Conservation (phyloP, 257 asterid species). For the Rehmannia glutinosa region DNA sequence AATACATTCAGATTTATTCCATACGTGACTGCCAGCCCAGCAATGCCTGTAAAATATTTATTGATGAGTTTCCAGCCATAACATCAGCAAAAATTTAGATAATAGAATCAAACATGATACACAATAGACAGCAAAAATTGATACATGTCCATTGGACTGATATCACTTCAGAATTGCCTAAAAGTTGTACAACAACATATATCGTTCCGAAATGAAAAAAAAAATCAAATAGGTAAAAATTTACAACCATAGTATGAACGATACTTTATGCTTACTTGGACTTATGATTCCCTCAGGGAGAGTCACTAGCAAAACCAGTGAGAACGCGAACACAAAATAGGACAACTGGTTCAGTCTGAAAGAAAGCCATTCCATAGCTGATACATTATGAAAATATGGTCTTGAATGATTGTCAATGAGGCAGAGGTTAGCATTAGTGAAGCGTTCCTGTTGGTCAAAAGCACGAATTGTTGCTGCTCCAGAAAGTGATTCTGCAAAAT, state of each 20-base stretch:
- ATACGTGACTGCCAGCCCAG: constrained; percentile 91
- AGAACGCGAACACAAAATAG: constrained; percentile 83
- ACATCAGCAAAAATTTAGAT: no score
- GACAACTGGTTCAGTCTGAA: constrained; percentile 82
- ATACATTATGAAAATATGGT: constrained; percentile 85
- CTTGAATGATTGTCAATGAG: constrained; percentile 86
- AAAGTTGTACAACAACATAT: no score
- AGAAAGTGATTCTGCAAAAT: constrained; percentile 86
- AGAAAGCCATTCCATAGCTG: constrained; percentile 96
- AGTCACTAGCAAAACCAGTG: constrained; percentile 74
- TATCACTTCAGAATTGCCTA: no score
- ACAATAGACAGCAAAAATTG: no score
- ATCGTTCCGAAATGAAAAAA: no score
- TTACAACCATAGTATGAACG: no score
- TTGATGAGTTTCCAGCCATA: no score
- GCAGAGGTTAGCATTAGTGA: constrained; percentile 60
- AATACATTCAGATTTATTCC: constrained; percentile 79
- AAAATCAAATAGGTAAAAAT: no score
- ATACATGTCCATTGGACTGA: no score
- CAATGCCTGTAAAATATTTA: constrained; percentile 86
- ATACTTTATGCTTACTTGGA: constrained; percentile 58
- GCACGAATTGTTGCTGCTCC: constrained; percentile 95
- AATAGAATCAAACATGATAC: no score
- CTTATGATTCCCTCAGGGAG: constrained; percentile 88
- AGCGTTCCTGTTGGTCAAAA: constrained; percentile 67